Base-by-base conservation (phyloP, 805 yeast species). In the Cyberlindnera subsufficiens region DNA sequence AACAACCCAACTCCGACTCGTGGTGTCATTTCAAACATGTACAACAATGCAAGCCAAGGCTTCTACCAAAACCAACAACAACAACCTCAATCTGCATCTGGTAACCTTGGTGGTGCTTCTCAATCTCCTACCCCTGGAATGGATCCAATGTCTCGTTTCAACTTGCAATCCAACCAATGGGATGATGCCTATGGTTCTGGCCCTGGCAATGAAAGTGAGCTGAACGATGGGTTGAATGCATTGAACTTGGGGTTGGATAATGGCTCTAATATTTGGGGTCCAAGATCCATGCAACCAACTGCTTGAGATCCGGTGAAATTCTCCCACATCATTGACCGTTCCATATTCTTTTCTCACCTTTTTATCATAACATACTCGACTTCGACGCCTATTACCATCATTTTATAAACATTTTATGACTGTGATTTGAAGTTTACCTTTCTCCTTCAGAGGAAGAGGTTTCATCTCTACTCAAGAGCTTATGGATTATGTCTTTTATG, bases 61-160 rank as follows among this genome's bases (percentile, higher is more conserved):
- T 40, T 38, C 35, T 42, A 33, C 36, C 51, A 38, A 30, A 42
- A 42, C 30, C 50, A 39, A 34, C 46, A 36, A n/a, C 48, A 40
- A 58, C 47, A 39, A 32, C 38, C 41, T 11, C 31, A 60, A 5
- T 31, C 39, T 13, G 30, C 44, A 18, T 15, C 42, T 34, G 30
- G 19, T 17, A 30, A 35, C 17, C 35, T 20, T 17, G 20, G 30
- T 32, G 67, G 30, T 32, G 67, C 45, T 29, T 50, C 61, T 8
- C 65, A 58, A 42, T 65, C 60, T 22, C 48, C 57, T 3, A 59
- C 61, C 4, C 63, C 63, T 18, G 64, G 56, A 10, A 44, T 59
- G 32, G 64, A 60, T 32, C 39, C 54, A 17, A 51, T 50, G 45
- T 39, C 56, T 6, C 50, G 63, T 43, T 59, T 57, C 42, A 49